Percentiles rank a stretch among this genome's conserved stretches.
Evolutionary conservation across 2,329 filamentous ascomycete species (phyloP).

Genomic region (Scedosporium apiospermum): DNA sequence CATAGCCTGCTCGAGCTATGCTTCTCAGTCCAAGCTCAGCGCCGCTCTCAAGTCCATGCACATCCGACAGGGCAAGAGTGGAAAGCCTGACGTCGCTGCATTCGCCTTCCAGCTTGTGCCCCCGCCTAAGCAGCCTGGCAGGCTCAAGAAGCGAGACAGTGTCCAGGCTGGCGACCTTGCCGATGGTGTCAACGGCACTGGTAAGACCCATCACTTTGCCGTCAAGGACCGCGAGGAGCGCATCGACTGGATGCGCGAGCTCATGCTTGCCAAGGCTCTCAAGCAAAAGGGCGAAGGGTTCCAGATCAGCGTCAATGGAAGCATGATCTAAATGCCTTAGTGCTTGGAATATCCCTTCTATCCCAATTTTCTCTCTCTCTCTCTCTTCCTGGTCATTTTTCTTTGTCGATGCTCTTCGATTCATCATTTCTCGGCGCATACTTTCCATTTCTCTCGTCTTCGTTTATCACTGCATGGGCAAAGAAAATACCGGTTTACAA

Average conservation of each 20-base stretch:
- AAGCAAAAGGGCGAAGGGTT: conserved; percentile 78
- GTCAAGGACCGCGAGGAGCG: conserved; percentile 79
- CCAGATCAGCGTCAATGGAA: conserved; percentile 73
- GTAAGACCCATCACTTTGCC: conserved; percentile 90
- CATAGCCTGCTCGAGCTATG: conserved; percentile 71
- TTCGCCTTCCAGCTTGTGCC: conserved; percentile 84
- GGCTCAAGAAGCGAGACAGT: conserved; percentile 45
- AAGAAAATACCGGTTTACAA: conserved; percentile 2
- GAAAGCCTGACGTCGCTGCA: conserved; percentile 49
- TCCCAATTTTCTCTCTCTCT: conserved; percentile 1
- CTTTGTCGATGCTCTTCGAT: conserved; percentile 12
- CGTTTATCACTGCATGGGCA: conserved; percentile 1
- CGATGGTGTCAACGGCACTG: conserved; percentile 48
- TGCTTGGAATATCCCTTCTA: conserved; percentile 5
- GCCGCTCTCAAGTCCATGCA: conserved; percentile 78
- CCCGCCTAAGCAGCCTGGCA: conserved; percentile 46
- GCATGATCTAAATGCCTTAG: conserved; percentile 47
- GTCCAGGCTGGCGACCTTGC: conserved; percentile 25
- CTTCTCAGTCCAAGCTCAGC: conserved; percentile 69
- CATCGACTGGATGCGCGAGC: conserved; percentile 94
- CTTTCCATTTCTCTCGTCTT: conserved; percentile 7
- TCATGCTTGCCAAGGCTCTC: conserved; percentile 83
- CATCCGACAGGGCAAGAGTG: conserved; percentile 42
- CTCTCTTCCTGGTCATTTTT: conserved; percentile 10
- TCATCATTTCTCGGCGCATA: conserved; percentile 7